Evolutionary conservation across 1,284 basidiomycete species (phyloP).

Genomic region (Ceratobasidium sp.): DNA sequence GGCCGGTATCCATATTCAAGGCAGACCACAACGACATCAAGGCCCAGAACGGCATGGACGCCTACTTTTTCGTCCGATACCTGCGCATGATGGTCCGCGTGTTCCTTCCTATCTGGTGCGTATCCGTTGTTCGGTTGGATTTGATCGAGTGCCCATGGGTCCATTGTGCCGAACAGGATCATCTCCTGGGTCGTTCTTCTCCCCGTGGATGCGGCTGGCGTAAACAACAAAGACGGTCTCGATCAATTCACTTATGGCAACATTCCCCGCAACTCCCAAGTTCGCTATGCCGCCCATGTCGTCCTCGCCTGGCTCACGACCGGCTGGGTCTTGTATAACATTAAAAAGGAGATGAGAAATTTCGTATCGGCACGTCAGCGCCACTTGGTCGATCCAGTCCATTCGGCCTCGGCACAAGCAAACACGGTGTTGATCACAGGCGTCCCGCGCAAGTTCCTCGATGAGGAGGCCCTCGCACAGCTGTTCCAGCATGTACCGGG

Average conservation of each 20-base stretch:
- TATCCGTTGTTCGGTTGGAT: not conserved
- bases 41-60: conserved; percentile 72
- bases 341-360: conserved; percentile 68
- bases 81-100: conserved; percentile 69
- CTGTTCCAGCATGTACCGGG: conserved; percentile 77
- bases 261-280: conserved; percentile 39
- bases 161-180: conserved; percentile 45
- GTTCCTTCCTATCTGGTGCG: conserved; percentile 65
- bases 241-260: conserved; percentile 62
- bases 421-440: conserved; percentile 79
- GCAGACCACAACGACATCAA: conserved; percentile 56
- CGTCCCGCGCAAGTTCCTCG: conserved; percentile 68
- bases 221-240: conserved; percentile 54
- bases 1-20: conserved; percentile 64
- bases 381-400: conserved; percentile 68
- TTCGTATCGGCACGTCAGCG: conserved; percentile 73
- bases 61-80: conserved; percentile 76
- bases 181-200: conserved; percentile 65
- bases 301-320: conserved; percentile 49
- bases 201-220: conserved; percentile 64
- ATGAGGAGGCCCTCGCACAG: conserved; percentile 65
- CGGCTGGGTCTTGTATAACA: conserved; percentile 76
- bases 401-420: conserved; percentile 72
- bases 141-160: not conserved
- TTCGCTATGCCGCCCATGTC: conserved; percentile 59